Percentiles rank a stretch among this genome's conserved stretches.
Conservation (phyloP, 176 grass and related monocot genomes). For the Avena eriantha region DNA sequence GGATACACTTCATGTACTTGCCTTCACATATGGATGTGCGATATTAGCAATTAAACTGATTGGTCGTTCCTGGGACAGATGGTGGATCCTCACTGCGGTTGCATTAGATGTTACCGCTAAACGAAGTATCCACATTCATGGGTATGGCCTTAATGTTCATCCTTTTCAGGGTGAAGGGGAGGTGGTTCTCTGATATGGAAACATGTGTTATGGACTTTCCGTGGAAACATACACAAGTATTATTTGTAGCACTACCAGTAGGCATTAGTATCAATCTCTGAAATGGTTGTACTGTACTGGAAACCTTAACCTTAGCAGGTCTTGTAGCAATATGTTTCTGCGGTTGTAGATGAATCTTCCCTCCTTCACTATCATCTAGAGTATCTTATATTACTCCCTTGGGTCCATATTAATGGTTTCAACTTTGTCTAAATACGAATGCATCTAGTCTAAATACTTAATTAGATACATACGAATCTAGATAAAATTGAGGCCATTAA, state of each 20-base stretch:
- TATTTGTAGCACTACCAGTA: neutral
- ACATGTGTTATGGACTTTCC: neutral
- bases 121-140: neutral
- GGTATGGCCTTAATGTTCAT: neutral
- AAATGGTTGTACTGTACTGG: neutral
- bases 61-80: neutral
- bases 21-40: slow-evolving; percentile 2
- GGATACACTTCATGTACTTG: neutral
- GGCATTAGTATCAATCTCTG: slow-evolving; percentile 1
- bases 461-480: too few relatives aligned
- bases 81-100: neutral
- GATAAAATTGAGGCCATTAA: too few relatives aligned
- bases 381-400: neutral
- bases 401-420: too few relatives aligned
- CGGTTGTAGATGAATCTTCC: neutral
- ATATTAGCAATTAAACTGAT: slow-evolving; percentile 2
- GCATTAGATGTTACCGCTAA: neutral
- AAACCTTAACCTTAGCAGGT: neutral
- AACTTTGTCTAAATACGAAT: too few relatives aligned
- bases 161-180: neutral
- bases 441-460: too few relatives aligned
- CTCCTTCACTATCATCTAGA: neutral
- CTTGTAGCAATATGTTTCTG: neutral
- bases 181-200: neutral
- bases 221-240: neutral